Evolutionary conservation across 257 asterid species (phyloP), one percentile per base, ranked within the genome.

Genomic region (Solanum phureja): DNA sequence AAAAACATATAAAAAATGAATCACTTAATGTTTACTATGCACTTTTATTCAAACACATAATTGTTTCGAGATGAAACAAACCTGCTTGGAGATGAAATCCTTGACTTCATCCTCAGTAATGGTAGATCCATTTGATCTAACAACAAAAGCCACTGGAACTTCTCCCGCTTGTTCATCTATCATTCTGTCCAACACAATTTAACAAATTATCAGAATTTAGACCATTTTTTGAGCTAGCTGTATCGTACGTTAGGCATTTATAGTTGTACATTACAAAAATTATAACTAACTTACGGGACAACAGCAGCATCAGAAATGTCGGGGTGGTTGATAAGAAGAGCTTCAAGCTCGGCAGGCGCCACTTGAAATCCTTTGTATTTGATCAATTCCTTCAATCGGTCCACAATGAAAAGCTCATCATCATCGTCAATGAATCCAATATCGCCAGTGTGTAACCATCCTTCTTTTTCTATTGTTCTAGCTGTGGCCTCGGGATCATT

Each of bases 391-490:
- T 95, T 97, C 35, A 95, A 87, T 1, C 99, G 94, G 83, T 97
- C 99, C 3, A 97, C 98, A 4, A 97, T 95, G 91, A 97, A 97
- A 18, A 97, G 94, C 85, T 97, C 99, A 23, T 97, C 98, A 23
- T 97, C 98, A 0, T 87, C 92, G 37, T 95, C 99, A 4, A 97
- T 95, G 90, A 85, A 92, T 37, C 99, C 98, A 10, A 96, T 88
- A 42, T 96, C 99, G 1, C 98, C 99, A 0, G 99, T 96, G 89
- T 95, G 98, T n/a, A 97, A 83, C 99, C 99, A 97, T 3, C 98
- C 98, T n/a, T 95, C 93, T 76, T 91, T 92, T 91, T 96, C 98
- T 27, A 97, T 94, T 38, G 98, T 96, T 68, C 87, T 90, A 64
- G 90, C 90, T 0, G 99, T 97, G 2, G 99, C 91, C 68, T 90